Base-by-base conservation (phyloP, 805 yeast genomes). In the Starmerella apis region DNA sequence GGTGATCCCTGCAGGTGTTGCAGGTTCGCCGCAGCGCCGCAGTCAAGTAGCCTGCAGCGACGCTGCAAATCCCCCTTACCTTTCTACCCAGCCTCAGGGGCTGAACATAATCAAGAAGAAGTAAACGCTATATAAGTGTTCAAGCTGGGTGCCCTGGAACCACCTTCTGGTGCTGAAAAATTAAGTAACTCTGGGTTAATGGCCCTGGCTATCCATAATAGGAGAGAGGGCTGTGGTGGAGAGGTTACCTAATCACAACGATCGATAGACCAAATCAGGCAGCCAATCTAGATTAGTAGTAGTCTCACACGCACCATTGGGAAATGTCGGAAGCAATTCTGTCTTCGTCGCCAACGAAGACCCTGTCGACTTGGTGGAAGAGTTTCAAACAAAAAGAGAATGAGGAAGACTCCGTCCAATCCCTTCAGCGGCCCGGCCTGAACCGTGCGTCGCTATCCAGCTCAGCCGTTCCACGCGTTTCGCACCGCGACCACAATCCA, bases 341-440 rank as follows among this genome's bases (percentile, higher is more conserved):
- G 20, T 54, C 57, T 16, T 48, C 59, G 28, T 56, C 59, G 24
- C 61, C 61, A 18, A 49, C 60, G 13, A 57, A 53, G 38, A 41
- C 66, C 33, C 65, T 71, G 3, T 53, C 68, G 30, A 59, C 70
- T 11, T 71, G 74, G 74, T 71, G 73, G 73, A 68, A 66, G 50
- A 65, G 65, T 48, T 62, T 71, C 53, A 70, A 68, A 23, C 16
- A 38, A 16, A 42, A 49, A 39, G 33, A 28, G 32, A 25, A 30
- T 23, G 46, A 23, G 1, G 37, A 20, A 19, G 44, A 45, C 1
- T 16, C 30, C 13, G n/a, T 20, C 23, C 43, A 23, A 4, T 39
- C 45, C 13, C 24, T 20, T 19, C 42, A 31, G 36, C 53, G 59
- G 22, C 59, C 59, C 3, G 35, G 38, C 14, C 53, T 56, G 24